Evolutionary conservation across 2,329 filamentous ascomycete genomes (phyloP).

Genomic region (Aplosporella prunicola): DNA sequence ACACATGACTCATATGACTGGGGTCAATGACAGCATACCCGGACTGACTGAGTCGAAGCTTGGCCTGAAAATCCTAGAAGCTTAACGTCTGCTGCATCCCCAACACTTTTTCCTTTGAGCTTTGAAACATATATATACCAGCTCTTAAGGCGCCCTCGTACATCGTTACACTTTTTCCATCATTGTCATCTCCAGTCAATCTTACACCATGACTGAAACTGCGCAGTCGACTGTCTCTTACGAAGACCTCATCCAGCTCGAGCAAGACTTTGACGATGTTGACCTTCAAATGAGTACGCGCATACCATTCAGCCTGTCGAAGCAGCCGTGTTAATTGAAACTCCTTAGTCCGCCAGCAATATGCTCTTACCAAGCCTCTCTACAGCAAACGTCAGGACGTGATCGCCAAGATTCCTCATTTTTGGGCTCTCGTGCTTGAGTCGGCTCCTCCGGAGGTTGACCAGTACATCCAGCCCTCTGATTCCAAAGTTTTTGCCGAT

Average conservation of each 20-base stretch:
- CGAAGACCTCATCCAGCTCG: constrained; percentile 69
- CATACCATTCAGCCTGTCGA: too few relatives aligned
- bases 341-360: constrained; percentile 69
- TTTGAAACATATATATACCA: background rate
- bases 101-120: constrained; percentile 11
- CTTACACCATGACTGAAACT: constrained; percentile 2
- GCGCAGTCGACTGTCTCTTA: constrained; percentile 43
- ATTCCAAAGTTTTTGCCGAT: constrained; percentile 62
- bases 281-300: constrained; percentile 73
- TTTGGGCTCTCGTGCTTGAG: constrained; percentile 93
- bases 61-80: constrained; percentile 11
- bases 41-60: too few relatives aligned
- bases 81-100: constrained; percentile 8
- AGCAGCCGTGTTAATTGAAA: too few relatives aligned
- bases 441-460: constrained; percentile 78
- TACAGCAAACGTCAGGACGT: constrained; percentile 67
- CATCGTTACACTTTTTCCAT: background rate
- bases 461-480: constrained; percentile 73
- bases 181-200: background rate
- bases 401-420: constrained; percentile 66
- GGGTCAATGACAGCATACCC: too few relatives aligned
- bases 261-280: constrained; percentile 73
- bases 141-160: too few relatives aligned
- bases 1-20: too few relatives aligned
- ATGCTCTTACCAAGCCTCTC: constrained; percentile 56